These are phyloP conservation scores for Geosmithia morbida DNA, from an alignment of 2,329 filamentous ascomycete genomes.

Conservation along the genomic window DNA sequence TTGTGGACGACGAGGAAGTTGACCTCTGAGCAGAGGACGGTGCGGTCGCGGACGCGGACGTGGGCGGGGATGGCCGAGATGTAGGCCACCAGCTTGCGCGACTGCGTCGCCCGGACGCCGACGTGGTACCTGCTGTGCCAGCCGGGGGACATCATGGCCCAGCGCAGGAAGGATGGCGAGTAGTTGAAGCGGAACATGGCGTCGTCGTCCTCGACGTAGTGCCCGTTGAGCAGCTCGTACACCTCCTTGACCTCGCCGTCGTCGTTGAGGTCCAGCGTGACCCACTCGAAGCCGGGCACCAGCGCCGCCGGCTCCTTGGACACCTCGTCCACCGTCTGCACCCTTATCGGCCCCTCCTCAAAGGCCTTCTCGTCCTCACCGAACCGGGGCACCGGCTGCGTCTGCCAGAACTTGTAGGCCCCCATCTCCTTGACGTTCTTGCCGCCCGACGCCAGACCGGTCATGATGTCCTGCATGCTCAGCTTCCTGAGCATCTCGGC, in stretches of 20 bases:
- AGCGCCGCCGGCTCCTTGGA: slow-evolving; percentile 63
- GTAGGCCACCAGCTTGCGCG: slow-evolving; percentile 81
- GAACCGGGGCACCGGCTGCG: slow-evolving; percentile 86
- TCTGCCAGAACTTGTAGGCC: slow-evolving; percentile 97
- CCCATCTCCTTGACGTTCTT: slow-evolving; percentile 96
- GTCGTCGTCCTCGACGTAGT: slow-evolving; percentile 95
- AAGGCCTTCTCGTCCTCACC: slow-evolving; percentile 39
- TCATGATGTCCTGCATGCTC: slow-evolving; percentile 58
- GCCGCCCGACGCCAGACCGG: slow-evolving; percentile 58
- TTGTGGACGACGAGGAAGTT: slow-evolving; percentile 99
- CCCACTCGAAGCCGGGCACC: slow-evolving; percentile 83
- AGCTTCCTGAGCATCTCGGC: slow-evolving; percentile 45
- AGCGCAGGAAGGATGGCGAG: slow-evolving; percentile 75
- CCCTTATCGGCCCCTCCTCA: slow-evolving; percentile 72
- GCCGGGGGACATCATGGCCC: slow-evolving; percentile 88
- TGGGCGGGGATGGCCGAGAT: slow-evolving; percentile 86
- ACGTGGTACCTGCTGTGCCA: slow-evolving; percentile 95
- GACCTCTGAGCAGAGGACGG: slow-evolving; percentile 74
- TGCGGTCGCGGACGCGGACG: slow-evolving; percentile 63
- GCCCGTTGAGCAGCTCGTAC: slow-evolving; percentile 77
- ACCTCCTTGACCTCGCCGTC: slow-evolving; percentile 75
- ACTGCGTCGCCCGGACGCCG: slow-evolving; percentile 73
- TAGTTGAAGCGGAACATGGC: slow-evolving; percentile 98
- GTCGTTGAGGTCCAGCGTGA: slow-evolving; percentile 71
- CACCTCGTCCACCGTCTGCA: slow-evolving; percentile 65